Evolutionary conservation across 2,329 filamentous ascomycete genomes (phyloP), one percentile per base, ranked within the genome.

Genomic region (Torrubiella hemipterigena): DNA sequence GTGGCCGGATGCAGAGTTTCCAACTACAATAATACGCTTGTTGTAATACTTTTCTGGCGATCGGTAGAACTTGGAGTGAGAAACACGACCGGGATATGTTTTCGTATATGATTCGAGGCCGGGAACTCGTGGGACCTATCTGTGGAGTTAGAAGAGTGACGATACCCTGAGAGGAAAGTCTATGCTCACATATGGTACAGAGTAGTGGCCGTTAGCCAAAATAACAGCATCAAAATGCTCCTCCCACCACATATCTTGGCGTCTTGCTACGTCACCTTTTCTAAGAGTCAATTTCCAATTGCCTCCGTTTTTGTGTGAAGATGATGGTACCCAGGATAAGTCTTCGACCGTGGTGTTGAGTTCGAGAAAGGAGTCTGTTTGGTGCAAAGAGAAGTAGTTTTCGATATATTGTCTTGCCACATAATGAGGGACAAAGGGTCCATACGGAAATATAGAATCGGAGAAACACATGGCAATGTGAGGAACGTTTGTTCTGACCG

Each of bases 391-490:
- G 38, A 73, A 68, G 38, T 74, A 73, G 19, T 60, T 61, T 33
- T 71, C 61, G 3, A 75, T 56, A 33, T 73, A 73, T 39, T 72
- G 67, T 3, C 62, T 59, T 0, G 70, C 63, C 1, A 74, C 49
- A 37, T 65, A 58, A 40, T 73, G 68, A 0, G 69, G 69, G 10
- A 60, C 62, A 40, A 73, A 73, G 0, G 69, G 67, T 0, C 67
- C 69, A 34, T 72, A 71, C 0, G 68, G 51, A 38, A 73, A 73
- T 1, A 54, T 54, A 1, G 50, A 28, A 35, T 73, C 69, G 0
- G 67, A 71, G 39, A 72, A 70, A 5, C 54, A 59, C 68, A 72
- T 73, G 15, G 65, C 67, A 20, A 71, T 63, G 23, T 65, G 60
- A 0, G 69, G 69, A 0, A 73, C 67, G 29, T 73, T 73, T 2